Conservation (phyloP, 495 filamentous ascomycete genomes). For the Chaetomium cochliodes region DNA sequence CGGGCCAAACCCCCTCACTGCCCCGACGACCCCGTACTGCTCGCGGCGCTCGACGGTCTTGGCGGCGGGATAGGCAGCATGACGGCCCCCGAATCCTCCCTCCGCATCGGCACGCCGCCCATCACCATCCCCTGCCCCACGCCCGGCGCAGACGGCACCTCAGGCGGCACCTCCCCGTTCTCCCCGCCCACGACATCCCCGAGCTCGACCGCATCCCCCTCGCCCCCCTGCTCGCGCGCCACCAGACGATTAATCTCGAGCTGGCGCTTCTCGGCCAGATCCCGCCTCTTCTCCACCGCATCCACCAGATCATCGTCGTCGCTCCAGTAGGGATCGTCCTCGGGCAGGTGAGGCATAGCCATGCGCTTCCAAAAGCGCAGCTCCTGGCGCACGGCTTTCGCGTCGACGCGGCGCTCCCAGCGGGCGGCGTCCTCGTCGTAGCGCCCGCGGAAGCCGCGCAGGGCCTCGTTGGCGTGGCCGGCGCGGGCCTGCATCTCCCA, state of each 20-base stretch:
- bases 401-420: constrained; percentile 48
- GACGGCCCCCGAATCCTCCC: constrained; percentile 35
- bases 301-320: constrained; percentile 58
- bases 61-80: constrained; percentile 39
- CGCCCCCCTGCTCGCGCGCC: constrained; percentile 41
- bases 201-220: constrained; percentile 25
- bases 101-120: constrained; percentile 49
- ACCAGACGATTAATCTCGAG: constrained; percentile 39
- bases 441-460: constrained; percentile 49
- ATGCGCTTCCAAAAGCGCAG: constrained; percentile 56
- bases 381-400: constrained; percentile 47
- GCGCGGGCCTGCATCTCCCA: constrained; percentile 57
- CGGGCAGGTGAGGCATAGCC: constrained; percentile 51
- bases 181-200: constrained; percentile 11
- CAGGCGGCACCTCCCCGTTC: constrained; percentile 19
- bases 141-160: constrained; percentile 22
- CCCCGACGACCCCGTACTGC: constrained; percentile 41
- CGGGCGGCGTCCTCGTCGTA: constrained; percentile 49
- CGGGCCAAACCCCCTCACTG: constrained; percentile 25
- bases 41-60: constrained; percentile 44
- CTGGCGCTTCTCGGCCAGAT: constrained; percentile 47
- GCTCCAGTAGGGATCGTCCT: constrained; percentile 54
- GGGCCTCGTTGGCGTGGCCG: constrained; percentile 46
- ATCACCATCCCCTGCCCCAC: constrained; percentile 34
- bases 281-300: constrained; percentile 49